These are phyloP conservation scores for Rhododendron mucronatum DNA, from an alignment of 148 eudicot species.

Conservation along the genomic window DNA sequence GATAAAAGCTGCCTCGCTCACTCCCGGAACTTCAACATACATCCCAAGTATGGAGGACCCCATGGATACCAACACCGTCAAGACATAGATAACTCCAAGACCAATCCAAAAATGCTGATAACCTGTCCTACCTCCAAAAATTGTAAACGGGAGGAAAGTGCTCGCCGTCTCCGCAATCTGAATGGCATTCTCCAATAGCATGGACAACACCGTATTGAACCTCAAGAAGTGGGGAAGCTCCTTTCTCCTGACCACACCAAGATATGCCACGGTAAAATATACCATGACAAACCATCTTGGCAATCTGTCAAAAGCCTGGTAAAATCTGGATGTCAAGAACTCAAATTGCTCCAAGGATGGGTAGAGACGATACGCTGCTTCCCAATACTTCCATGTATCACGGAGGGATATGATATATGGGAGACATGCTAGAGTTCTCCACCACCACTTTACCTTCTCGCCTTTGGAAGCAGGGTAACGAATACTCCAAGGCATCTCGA, in stretches of 20 bases:
- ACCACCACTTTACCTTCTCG: conserved; percentile 77
- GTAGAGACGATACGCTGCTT: conserved; percentile 71
- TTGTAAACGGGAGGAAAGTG: conserved; percentile 63
- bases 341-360: conserved; percentile 72
- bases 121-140: conserved; percentile 79
- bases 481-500: conserved; percentile 54
- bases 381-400: conserved; percentile 84
- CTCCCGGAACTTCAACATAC: conserved; percentile 82
- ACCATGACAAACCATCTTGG: conserved; percentile 78
- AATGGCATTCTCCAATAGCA: conserved; percentile 73
- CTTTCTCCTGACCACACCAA: conserved; percentile 71
- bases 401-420: conserved; percentile 83
- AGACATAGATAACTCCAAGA: conserved; percentile 51
- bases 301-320: conserved; percentile 46
- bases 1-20: conserved; percentile 77
- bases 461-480: conserved; percentile 59
- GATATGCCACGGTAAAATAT: conserved; percentile 66
- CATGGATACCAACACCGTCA: conserved; percentile 63
- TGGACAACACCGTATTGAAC: conserved; percentile 80
- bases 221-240: conserved; percentile 94
- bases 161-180: conserved; percentile 60
- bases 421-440: conserved; percentile 77
- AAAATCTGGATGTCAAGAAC: conserved; percentile 60
- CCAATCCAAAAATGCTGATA: conserved; percentile 74
- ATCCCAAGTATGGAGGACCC: conserved; percentile 70